Evolutionary conservation across 2,329 filamentous ascomycete genomes (phyloP).

Genomic region (Ascochyta rabiei): DNA sequence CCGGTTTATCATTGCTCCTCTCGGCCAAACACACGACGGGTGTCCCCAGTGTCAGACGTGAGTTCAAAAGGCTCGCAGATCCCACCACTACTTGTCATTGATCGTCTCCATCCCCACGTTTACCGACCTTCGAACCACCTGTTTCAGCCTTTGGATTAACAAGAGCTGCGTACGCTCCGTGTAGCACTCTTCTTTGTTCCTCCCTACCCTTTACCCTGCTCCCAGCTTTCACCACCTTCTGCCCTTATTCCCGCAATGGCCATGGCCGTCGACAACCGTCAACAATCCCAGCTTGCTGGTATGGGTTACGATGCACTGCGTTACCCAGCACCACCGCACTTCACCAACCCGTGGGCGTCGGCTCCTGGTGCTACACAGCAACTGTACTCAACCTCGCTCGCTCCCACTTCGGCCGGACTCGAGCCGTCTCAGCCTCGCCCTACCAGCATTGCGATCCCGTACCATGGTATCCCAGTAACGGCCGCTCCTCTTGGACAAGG

Average conservation of each 20-base stretch:
- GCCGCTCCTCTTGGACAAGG: constrained; percentile 72
- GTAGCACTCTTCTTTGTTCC: constrained; percentile 36
- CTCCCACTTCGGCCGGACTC: constrained; percentile 52
- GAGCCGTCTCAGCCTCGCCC: constrained; percentile 62
- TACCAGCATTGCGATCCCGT: constrained; percentile 71
- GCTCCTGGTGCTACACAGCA: constrained; percentile 63
- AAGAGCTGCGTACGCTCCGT: constrained; percentile 30
- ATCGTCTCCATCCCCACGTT: constrained; percentile 58
- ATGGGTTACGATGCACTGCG: constrained; percentile 83
- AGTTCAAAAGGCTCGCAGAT: constrained; percentile 56
- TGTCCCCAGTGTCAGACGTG: constrained; percentile 45
- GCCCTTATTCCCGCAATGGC: constrained; percentile 66
- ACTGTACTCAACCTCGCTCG: constrained; percentile 70
- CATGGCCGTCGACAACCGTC: constrained; percentile 91
- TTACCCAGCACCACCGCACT: constrained; percentile 71
- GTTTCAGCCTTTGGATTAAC: constrained; percentile 41
- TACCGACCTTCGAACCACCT: constrained; percentile 43
- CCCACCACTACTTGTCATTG: constrained; percentile 53
- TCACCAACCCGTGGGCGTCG: constrained; percentile 87
- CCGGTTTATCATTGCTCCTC: constrained; percentile 45
- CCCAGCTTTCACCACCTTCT: constrained; percentile 7
- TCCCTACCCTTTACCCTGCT: constrained; percentile 18
- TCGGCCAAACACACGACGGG: constrained; percentile 40
- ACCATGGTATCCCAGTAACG: constrained; percentile 75
- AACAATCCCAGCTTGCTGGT: constrained; percentile 68